Percentiles rank a stretch among this genome's conserved stretches.
Evolutionary conservation across 306 rosid species (phyloP).

Genomic region (Purshia tridentata): DNA sequence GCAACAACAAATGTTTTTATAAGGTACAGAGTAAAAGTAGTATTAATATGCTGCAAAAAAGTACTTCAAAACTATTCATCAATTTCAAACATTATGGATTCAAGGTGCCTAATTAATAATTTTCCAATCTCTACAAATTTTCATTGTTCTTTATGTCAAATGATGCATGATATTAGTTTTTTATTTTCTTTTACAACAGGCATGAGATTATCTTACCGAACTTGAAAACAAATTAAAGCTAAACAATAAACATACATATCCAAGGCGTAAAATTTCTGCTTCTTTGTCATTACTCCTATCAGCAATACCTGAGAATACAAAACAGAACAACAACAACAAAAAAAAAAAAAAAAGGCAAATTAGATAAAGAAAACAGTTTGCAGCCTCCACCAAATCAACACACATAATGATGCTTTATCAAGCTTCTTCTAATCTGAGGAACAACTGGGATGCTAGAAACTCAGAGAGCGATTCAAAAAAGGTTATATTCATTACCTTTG

Average conservation of each 20-base stretch:
- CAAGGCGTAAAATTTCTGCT: constrained; percentile 67
- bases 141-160: background rate
- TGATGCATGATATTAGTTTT: background rate
- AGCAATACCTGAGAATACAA: constrained; percentile 51
- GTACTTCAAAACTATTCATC: background rate
- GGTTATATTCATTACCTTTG: too few species aligned
- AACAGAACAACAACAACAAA: too few species aligned
- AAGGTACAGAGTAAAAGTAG: background rate
- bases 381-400: background rate
- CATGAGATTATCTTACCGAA: background rate
- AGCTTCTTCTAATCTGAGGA: background rate
- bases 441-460: background rate
- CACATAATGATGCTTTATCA: background rate
- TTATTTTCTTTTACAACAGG: background rate
- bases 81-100: background rate
- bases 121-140: background rate
- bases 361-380: background rate
- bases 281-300: constrained; percentile 74
- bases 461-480: background rate
- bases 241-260: constrained; percentile 51
- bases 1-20: background rate
- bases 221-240: background rate
- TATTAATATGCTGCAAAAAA: background rate
- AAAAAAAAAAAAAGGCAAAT: background rate
- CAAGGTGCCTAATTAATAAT: background rate